Percentiles rank a stretch among this genome's conserved stretches.
Evolutionary conservation across 1,139 yeast genomes (phyloP).

Genomic region (Yamadazyma dendronema): DNA sequence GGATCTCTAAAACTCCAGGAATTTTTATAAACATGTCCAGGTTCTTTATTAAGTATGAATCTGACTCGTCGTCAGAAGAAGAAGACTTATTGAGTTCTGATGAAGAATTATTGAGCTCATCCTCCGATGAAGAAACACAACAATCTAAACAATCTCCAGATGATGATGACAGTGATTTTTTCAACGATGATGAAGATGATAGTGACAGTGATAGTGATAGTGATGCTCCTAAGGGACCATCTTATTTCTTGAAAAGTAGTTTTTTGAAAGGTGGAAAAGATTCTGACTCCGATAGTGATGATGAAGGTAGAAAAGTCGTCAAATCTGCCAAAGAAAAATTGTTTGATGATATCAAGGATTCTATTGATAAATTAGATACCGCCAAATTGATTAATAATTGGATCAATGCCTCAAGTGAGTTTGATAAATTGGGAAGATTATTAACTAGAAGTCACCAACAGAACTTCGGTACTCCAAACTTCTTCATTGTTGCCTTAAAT

Average conservation of each 20-base stretch:
- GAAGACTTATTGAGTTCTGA: slow-evolving; percentile 72
- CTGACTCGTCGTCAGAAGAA: slow-evolving; percentile 71
- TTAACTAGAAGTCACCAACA: slow-evolving; percentile 74
- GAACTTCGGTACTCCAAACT: slow-evolving; percentile 66
- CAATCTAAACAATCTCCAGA: slow-evolving; percentile 39
- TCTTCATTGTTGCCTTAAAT: slow-evolving; percentile 66
- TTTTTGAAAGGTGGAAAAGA: slow-evolving; percentile 46
- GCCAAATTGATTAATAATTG: slow-evolving; percentile 76
- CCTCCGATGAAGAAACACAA: slow-evolving; percentile 33
- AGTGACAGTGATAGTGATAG: slow-evolving; percentile 41
- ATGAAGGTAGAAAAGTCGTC: slow-evolving; percentile 78
- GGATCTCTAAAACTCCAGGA: slow-evolving; percentile 2
- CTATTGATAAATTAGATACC: slow-evolving; percentile 67
- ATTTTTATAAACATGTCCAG: slow-evolving; percentile 53
- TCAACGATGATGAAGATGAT: slow-evolving; percentile 40
- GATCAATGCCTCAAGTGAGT: slow-evolving; percentile 72
- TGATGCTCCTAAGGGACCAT: slow-evolving; percentile 49
- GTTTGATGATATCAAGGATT: slow-evolving; percentile 76
- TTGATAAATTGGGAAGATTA: slow-evolving; percentile 71
- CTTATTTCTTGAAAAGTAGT: slow-evolving; percentile 57
- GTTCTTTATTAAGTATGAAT: slow-evolving; percentile 67
- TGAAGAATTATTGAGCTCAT: slow-evolving; percentile 60
- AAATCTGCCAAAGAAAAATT: slow-evolving; percentile 92
- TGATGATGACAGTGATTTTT: slow-evolving; percentile 21
- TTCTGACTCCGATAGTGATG: slow-evolving; percentile 57